Evolutionary conservation across 2,329 filamentous ascomycete species (phyloP), one percentile per base, ranked within the genome.

Genomic region (Grosmannia clavigera): DNA sequence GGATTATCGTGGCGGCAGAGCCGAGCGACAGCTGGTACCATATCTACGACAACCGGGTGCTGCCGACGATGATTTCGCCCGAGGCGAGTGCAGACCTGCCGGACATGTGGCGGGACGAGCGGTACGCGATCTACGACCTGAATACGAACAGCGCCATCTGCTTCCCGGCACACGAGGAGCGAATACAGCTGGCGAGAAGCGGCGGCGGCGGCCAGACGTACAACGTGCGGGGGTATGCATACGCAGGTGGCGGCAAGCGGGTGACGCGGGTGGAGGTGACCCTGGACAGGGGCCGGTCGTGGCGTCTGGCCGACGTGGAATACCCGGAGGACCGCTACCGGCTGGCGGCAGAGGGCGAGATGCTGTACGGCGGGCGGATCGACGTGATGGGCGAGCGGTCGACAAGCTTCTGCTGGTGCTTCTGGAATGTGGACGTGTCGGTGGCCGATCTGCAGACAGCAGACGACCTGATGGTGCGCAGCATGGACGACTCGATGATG

Each of bases 11-110:
- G 57, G 92, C 90, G 0, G 81, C 85, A 11, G 76, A 79, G 29
- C 90, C 91, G 0, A 95, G 90, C 68, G 86, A 92, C 64, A 96
- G 95, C 68, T 95, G 90, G 90, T 96, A 96, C 67, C 92, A 96
- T 71, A 90, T 95, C 63, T 92, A 94, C 71, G 92, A 96, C 70
- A 96, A 96, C 69, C 79, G 90, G 61, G 90, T 96, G 1, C 74
- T 96, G 48, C 92, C 92, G 65, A 95, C 90, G 0, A 92, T 85
- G 80, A 79, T 96, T 19, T 86, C 85, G 12, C 90, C 92, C 0
- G 90, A 95, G 65, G 85, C 87, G 69, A 86, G 88, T 61, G 85
- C 85, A 2, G 82, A 87, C 63, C 77, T 91, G 58, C 82, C 84
- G 0, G 81, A 86, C 27, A 89, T 85, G 75, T 96, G 92, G 92